Base-by-base conservation (phyloP, 2,329 filamentous ascomycete species). In the Monilinia polystroma region DNA sequence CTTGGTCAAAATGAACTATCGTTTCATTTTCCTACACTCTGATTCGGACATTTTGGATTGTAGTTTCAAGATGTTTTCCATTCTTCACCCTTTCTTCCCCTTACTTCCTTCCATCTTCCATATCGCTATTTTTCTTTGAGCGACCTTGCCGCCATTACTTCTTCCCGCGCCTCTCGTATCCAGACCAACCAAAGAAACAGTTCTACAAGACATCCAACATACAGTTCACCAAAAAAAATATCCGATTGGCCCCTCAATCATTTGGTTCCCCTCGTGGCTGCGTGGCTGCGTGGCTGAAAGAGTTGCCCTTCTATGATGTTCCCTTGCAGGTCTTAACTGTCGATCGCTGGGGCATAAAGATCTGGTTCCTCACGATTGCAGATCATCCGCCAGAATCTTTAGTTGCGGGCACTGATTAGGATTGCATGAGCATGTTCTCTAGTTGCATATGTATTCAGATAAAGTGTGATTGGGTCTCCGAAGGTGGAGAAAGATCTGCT, bases 381-480 rank as follows among this genome's bases (percentile, higher is more conserved):
- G n/a, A 60, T 60, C 58, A 51, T 45, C n/a, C 6, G 29, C 29
- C 20, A 38, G 45, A 60, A 38, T 18, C 11, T 11, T 38, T 35
- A 16, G 18, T 60, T 7, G 5, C 53, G 53, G 32, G 8, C 20
- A 14, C 11, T 55, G 49, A 29, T 29, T 29, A 26, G 2, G n/a
- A 52, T 38, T 54, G 16, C 58, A 51, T 45, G 45, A 38, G 23
- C 29, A 1, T 38, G 14, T 60, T 60, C 45, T 60, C 58, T 60
- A 60, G 58, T 51, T 60, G 58, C 58, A 60, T 49, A 51, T 60
- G 58, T 51, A 38, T 38, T 12, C 29, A 38, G 58, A 51, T 60
- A 26, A 18, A 60, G 29, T 12, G n/a, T 60, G 43, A 51, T 38
- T 18, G n/a, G 29, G 32, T 20, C 18, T 18, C 45, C 20, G n/a